Base-by-base conservation (phyloP, 441 rosid genomes). In the Pelargonium fulgidum region DNA sequence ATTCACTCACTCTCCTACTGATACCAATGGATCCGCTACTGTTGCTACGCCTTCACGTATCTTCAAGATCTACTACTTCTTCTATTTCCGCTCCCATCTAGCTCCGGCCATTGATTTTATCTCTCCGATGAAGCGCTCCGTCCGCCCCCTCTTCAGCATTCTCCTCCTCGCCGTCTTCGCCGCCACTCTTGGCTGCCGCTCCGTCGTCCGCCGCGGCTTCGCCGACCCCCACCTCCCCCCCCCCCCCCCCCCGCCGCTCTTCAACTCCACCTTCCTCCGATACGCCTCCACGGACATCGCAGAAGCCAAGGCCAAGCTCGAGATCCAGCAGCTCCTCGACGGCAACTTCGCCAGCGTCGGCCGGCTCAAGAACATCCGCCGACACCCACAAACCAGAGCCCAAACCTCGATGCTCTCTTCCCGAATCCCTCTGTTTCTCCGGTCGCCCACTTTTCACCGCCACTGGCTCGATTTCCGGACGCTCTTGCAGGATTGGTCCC, bases 381-480 rank as follows among this genome's bases (percentile, higher is more conserved):
- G 56, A n/a, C 56, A 48, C 17, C 56, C 56, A 4, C 16, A 48
- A 4, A 4, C 16, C 5, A 48, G 56, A n/a, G 4, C 56, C 56
- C 13, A n/a, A 4, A 48, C 56, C 16, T 48, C 56, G 17, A 0
- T 7, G 17, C 12, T 70, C 78, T 77, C 5, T 75, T 80, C 62
- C 85, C 77, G 1, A 71, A 41, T 77, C 0, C 79, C 85, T 66
- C 75, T 78, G 71, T 77, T 77, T 72, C 73, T 84, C 16, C 85
- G 87, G 58, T 87, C 93, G 19, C 86, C 96, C 2, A 70, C 75
- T 59, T 82, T 86, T 67, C 81, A 85, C 75, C 84, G 93, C 64
- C 84, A 82, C 76, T 89, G 92, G 92, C 72, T 87, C 10, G 92
- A 87, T 26, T 87, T 89, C 79, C 84, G 83, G 71, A 81, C 85